Percentiles rank a stretch among this genome's conserved stretches.
These are phyloP conservation scores for Triangularia verruculosa DNA, from an alignment of 2,329 filamentous ascomycete species.

Conservation along the genomic window DNA sequence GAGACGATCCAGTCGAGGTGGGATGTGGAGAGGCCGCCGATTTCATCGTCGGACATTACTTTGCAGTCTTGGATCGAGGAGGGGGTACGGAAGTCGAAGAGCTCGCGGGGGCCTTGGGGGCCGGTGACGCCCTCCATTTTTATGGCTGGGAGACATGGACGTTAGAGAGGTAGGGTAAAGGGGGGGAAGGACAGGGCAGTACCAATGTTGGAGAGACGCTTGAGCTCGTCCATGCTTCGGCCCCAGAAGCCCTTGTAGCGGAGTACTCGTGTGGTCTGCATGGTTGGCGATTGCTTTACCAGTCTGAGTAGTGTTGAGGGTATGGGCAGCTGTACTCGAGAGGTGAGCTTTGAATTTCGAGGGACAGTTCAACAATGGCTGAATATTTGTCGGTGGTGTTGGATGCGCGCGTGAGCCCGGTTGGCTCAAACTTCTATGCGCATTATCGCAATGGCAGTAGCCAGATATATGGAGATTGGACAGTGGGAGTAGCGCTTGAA, in stretches of 20 bases:
- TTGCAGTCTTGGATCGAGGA: conserved; percentile 57
- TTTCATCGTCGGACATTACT: conserved; percentile 80
- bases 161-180: conserved; percentile 4
- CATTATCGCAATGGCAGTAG: background rate
- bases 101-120: conserved; percentile 59
- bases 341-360: background rate
- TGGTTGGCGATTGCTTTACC: conserved; percentile 14
- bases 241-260: conserved; percentile 54
- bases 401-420: background rate
- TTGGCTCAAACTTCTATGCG: background rate
- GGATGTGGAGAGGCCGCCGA: conserved; percentile 79
- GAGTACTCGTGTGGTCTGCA: conserved; percentile 26
- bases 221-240: conserved; percentile 60
- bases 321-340: background rate
- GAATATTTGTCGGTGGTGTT: background rate
- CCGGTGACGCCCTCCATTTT: conserved; percentile 67
- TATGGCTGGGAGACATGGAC: conserved; percentile 48
- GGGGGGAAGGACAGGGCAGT: conserved; percentile 19
- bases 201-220: conserved; percentile 56
- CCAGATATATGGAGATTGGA: background rate
- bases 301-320: background rate
- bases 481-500: conserved; percentile 4
- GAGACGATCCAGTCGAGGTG: conserved; percentile 61
- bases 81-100: conserved; percentile 60
- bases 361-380: background rate